Conservation (phyloP, 2,329 filamentous ascomycete species). For the Madurella mycetomatis region DNA sequence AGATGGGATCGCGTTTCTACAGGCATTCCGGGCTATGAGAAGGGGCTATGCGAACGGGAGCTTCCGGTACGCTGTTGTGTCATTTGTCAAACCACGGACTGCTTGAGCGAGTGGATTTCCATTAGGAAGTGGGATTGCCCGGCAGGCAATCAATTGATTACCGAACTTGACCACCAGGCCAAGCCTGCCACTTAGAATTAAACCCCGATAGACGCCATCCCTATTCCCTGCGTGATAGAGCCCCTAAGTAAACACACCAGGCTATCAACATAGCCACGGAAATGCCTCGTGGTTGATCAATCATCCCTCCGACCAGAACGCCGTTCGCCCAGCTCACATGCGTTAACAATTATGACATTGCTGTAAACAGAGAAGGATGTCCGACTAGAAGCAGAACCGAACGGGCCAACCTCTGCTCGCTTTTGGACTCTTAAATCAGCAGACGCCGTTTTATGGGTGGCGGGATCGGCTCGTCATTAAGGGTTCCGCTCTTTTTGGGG, state of each 20-base stretch:
- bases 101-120: too few species aligned
- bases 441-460: conserved; percentile 45
- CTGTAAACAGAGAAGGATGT: not conserved
- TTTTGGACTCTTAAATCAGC: conserved; percentile 30
- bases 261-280: too few species aligned
- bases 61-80: conserved; percentile 56
- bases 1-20: conserved; percentile 56
- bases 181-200: too few species aligned
- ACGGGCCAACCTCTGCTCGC: not conserved
- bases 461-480: conserved; percentile 35
- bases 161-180: too few species aligned
- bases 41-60: conserved; percentile 55
- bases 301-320: too few species aligned
- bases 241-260: too few species aligned
- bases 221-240: too few species aligned
- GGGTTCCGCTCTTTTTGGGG: conserved; percentile 28
- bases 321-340: too few species aligned
- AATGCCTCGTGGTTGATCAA: too few species aligned
- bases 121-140: not conserved
- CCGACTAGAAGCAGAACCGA: not conserved
- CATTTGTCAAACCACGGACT: conserved; percentile 42
- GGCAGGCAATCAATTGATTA: not conserved
- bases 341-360: not conserved
- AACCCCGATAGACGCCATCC: too few species aligned
- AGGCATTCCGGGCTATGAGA: conserved; percentile 58